Base-by-base conservation (phyloP, 305 asterid genomes). In the Plantago lanceolata region DNA sequence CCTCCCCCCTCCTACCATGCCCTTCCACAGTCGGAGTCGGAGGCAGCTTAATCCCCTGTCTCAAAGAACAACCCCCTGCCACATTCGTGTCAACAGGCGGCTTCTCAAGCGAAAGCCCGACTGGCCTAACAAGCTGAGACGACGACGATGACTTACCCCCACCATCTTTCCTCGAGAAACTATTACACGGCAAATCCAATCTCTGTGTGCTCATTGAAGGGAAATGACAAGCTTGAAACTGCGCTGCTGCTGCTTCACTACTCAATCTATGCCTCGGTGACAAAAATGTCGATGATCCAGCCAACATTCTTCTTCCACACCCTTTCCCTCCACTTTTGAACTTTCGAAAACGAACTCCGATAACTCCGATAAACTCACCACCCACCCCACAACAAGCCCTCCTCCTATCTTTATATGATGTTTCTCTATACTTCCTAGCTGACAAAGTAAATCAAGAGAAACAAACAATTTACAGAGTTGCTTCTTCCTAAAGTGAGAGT, bases 131-230 rank as follows among this genome's bases (percentile, higher is more conserved):
- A 0, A 90, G 51, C 29, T 83, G 96, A 3, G 86, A 71, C 71
- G 91, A 65, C 0, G 84, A 71, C 71, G 91, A 65, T 0, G 84
- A 57, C 59, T 55, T 55, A 26, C 12, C 40, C 40, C 40, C 8
- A 1, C 68, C 52, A 6, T 89, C 96, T 68, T 93, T 93, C 3
- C 87, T 69, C 0, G 72, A 72, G 62, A 82, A 89, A 68, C n/a
- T n/a, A n/a, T 76, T 75, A 58, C 95, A 76, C 1, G 97, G 97
- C 55, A 92, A 78, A 67, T 92, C 98, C 84, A 92, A 76, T 71
- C 98, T 81, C 17, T 89, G 96, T 45, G 97, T 87, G 90, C 87
- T 92, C 98, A 92, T 92, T 77, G 93, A 72, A 59, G 93, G 96
- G 59, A 90, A 80, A 74, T 85, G 87, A 47, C 86, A 88, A 86